Conservation (phyloP, 2,329 filamentous ascomycete genomes). For the Scedosporium boydii region DNA sequence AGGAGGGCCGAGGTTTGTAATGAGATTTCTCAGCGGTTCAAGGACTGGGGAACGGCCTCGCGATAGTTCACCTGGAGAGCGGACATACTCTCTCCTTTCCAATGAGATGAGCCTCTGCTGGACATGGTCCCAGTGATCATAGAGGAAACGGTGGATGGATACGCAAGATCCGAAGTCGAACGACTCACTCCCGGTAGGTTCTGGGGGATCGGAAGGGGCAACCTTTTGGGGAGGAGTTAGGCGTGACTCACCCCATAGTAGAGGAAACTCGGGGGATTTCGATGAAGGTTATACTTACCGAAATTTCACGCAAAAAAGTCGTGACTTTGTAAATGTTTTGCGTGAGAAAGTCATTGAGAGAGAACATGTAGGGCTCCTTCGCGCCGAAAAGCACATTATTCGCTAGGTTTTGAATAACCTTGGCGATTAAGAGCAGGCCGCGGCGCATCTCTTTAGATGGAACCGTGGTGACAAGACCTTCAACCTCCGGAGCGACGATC, state of each 20-base stretch:
- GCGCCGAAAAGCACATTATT: slow-evolving; percentile 65
- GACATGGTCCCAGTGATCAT: slow-evolving; percentile 64
- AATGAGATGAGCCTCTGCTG: slow-evolving; percentile 52
- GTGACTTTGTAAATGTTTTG: slow-evolving; percentile 61
- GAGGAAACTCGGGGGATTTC: neutral
- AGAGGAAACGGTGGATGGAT: slow-evolving; percentile 57
- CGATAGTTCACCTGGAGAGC: slow-evolving; percentile 42
- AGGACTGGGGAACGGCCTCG: slow-evolving; percentile 46
- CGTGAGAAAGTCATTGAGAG: slow-evolving; percentile 58
- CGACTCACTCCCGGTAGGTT: slow-evolving; percentile 33
- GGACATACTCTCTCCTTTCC: slow-evolving; percentile 47
- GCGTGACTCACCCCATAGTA: neutral
- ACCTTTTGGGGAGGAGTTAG: slow-evolving; percentile 23
- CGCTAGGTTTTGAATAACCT: slow-evolving; percentile 61
- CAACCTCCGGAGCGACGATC: slow-evolving; percentile 60
- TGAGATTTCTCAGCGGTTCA: slow-evolving; percentile 50
- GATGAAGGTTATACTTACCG: slow-evolving; percentile 31
- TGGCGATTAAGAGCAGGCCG: slow-evolving; percentile 59
- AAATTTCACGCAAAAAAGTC: slow-evolving; percentile 58
- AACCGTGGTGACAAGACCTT: slow-evolving; percentile 50
- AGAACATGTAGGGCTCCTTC: slow-evolving; percentile 65
- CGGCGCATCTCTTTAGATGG: slow-evolving; percentile 62
- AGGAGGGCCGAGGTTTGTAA: slow-evolving; percentile 57
- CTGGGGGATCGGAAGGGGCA: slow-evolving; percentile 36
- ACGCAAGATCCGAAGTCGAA: slow-evolving; percentile 66